Evolutionary conservation across 2,329 filamentous ascomycete species (phyloP), one percentile per base, ranked within the genome.

Genomic region (Ophiostoma triangulosporum): DNA sequence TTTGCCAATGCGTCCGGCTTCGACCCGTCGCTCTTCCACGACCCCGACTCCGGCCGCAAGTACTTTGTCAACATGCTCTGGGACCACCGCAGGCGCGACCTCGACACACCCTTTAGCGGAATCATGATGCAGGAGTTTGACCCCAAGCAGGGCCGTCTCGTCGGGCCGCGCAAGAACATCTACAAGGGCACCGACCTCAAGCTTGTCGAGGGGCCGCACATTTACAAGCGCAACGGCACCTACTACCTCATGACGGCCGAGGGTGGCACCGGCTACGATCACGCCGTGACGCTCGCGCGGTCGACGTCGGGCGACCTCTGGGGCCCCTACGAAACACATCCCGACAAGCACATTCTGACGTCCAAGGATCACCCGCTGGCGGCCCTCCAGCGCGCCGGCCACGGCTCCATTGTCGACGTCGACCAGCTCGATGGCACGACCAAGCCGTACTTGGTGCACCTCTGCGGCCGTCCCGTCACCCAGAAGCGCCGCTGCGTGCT

Each of bases 321-420:
- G 69, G 81, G 81, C 0, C 80, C 81, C 0, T 86, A 83, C 64
- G 76, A 81, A 59, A 63, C 72, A 1, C 78, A 80, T 35, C 78
- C 80, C 0, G 65, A 75, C 48, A 77, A 79, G 53, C 70, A 80
- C 46, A 70, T 84, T 40, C 65, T 83, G 46, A 76, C 74, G 0
- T 70, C 73, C 32, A 76, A 74, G 60, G 70, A 77, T 53, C 60
- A 69, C 4, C 75, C 75, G 0, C 66, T 68, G 15, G 69, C 70
- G 0, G 70, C 75, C 0, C 63, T 79, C 6, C 76, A 79, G 62
- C 66, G 75, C 48, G 75, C 79, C 12, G 75, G 72, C 1, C 72
- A 75, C 54, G 69, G 73, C 70, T 2, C 72, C 65, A 0, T 81
- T 75, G 77, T 61, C 33, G 58, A 79, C 11, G 54, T 52, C n/a